Evolutionary conservation across 768 basidiomycete genomes (phyloP).

Genomic region (Ramaria sp.): DNA sequence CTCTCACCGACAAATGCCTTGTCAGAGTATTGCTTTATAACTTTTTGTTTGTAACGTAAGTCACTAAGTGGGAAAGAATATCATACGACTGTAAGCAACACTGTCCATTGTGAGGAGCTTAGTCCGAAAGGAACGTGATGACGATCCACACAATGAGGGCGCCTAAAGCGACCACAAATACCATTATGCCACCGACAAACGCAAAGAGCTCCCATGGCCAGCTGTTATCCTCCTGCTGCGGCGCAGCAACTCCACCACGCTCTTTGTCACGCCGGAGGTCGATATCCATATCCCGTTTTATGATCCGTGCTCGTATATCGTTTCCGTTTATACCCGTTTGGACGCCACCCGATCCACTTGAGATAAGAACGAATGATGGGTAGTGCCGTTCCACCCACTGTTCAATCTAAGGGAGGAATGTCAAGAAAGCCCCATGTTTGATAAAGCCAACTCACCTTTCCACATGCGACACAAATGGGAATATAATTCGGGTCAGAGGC

Average conservation of each 20-base stretch:
- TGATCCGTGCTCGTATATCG: conserved; percentile 44
- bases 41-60: not conserved
- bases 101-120: too few species aligned
- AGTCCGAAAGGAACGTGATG: conserved; percentile 1
- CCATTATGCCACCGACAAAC: conserved; percentile 9
- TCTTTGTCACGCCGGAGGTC: conserved; percentile 14
- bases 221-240: not conserved
- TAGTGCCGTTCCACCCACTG: conserved; percentile 91
- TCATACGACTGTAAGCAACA: not conserved
- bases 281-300: conserved; percentile 32
- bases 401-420: conserved; percentile 48
- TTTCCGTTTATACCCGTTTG: conserved; percentile 11
- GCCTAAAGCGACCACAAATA: conserved; percentile 4
- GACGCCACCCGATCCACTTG: conserved; percentile 13
- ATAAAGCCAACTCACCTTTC: conserved; percentile 45
- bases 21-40: not conserved
- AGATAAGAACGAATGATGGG: conserved; percentile 70
- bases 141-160: conserved; percentile 8
- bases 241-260: not conserved
- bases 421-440: too few species aligned
- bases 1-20: not conserved
- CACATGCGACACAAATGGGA: conserved; percentile 70
- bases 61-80: not conserved
- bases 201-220: conserved; percentile 10
- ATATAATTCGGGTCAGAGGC: conserved; percentile 84